Percentiles rank a stretch among this genome's conserved stretches.
These are phyloP conservation scores for Fraxinus baroniana DNA, from an alignment of 305 asterid genomes.

Conservation along the genomic window DNA sequence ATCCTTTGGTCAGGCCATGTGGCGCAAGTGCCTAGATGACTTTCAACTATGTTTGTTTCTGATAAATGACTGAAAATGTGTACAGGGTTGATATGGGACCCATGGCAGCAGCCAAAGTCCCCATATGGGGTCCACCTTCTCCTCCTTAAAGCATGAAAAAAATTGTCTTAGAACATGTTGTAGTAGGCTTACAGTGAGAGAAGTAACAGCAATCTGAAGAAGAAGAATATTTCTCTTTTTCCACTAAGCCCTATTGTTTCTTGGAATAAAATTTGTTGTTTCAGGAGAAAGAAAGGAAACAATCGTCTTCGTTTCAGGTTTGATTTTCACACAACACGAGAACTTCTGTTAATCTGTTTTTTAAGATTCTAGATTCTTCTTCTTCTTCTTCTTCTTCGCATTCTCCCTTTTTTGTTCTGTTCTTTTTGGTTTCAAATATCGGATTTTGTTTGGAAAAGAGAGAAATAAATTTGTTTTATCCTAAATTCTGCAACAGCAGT, in stretches of 20 bases:
- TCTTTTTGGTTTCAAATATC: slow-evolving; percentile 7
- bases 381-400: neutral
- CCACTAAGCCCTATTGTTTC: slow-evolving; percentile 24
- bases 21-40: slow-evolving; percentile 29
- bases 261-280: slow-evolving; percentile 16
- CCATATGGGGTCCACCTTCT: slow-evolving; percentile 29
- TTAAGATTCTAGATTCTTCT: slow-evolving; percentile 18
- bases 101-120: slow-evolving; percentile 18
- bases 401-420: slow-evolving; percentile 12
- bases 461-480: neutral
- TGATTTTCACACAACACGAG: slow-evolving; percentile 5
- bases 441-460: slow-evolving; percentile 9
- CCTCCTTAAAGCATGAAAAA: slow-evolving; percentile 26
- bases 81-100: slow-evolving; percentile 18
- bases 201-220: slow-evolving; percentile 29
- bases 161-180: slow-evolving; percentile 23
- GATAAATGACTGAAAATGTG: slow-evolving; percentile 31
- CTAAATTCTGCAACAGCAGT: neutral
- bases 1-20: slow-evolving; percentile 34
- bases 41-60: slow-evolving; percentile 26
- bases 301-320: slow-evolving; percentile 10
- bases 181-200: slow-evolving; percentile 21
- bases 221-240: slow-evolving; percentile 25
- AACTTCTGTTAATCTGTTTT: neutral
- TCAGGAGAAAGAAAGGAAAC: neutral